phyloP scores from a whole-genome alignment of 805 yeast species.

The Metschnikowia colocasiae region DNA sequence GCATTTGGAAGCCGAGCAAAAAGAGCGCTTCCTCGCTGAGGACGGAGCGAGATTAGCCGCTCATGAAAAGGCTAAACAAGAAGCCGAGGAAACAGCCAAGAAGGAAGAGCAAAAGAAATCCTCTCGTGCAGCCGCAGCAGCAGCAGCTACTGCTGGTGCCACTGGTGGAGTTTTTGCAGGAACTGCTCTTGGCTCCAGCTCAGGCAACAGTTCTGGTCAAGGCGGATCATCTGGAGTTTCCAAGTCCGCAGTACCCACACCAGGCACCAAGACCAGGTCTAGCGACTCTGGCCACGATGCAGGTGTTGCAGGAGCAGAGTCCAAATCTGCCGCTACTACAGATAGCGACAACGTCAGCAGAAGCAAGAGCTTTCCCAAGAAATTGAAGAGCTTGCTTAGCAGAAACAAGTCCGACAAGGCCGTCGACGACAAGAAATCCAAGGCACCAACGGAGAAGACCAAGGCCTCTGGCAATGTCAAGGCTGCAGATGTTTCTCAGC shows the following conservation, averaged over 20 bases:
- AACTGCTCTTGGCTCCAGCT: constrained; percentile 24
- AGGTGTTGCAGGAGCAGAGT: constrained; percentile 23
- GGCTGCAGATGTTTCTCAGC: constrained; percentile 9
- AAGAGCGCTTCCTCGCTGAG: constrained; percentile 5
- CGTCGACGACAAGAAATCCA: neutral
- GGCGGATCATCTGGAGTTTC: constrained; percentile 8
- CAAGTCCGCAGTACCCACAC: constrained; percentile 8
- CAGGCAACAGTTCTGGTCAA: neutral
- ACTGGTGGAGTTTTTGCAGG: constrained; percentile 20
- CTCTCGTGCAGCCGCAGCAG: constrained; percentile 17
- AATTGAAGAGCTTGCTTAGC: constrained; percentile 19
- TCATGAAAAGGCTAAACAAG: constrained; percentile 18
- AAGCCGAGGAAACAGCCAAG: constrained; percentile 8
- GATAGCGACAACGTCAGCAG: constrained; percentile 8
- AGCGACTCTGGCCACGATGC: constrained; percentile 18
- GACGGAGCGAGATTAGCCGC: constrained; percentile 22
- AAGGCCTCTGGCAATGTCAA: constrained; percentile 5
- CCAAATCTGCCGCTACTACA: neutral
- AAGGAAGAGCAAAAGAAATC: constrained; percentile 5
- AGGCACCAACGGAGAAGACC: constrained; percentile 4
- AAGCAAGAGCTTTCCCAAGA: constrained; percentile 18
- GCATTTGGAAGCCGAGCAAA: constrained; percentile 22
- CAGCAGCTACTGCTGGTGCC: constrained; percentile 24
- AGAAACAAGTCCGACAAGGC: constrained; percentile 9
- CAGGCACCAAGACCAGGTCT: neutral